Evolutionary conservation across 1,139 yeast genomes (phyloP).

Genomic region (Taiozyma sp.): DNA sequence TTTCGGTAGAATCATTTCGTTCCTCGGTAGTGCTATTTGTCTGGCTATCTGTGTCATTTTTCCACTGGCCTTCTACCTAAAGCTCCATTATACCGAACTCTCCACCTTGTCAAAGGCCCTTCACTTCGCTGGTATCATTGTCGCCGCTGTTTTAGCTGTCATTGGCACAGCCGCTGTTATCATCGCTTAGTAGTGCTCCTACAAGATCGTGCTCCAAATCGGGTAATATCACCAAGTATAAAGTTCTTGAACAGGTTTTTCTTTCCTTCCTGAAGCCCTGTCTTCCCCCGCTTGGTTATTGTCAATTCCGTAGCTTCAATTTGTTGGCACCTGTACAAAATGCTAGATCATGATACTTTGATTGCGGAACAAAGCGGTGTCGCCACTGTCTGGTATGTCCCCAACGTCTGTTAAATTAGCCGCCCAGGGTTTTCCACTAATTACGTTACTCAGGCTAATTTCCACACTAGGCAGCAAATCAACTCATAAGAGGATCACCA

Average conservation of each 20-base stretch:
- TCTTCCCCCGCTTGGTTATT: neutral
- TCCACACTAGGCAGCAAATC: constrained; percentile 44
- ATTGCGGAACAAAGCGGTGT: constrained; percentile 22
- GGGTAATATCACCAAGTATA: neutral
- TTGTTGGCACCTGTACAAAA: neutral
- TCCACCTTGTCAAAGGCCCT: neutral
- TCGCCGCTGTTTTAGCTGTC: constrained; percentile 12
- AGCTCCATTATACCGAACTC: constrained; percentile 19
- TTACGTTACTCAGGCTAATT: constrained; percentile 20
- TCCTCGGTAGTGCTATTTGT: constrained; percentile 70
- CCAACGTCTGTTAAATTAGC: neutral
- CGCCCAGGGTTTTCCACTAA: neutral
- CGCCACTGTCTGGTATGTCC: constrained; percentile 29
- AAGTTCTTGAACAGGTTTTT: neutral
- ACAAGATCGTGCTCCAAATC: neutral
- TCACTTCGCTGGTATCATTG: constrained; percentile 5
- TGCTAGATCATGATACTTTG: constrained; percentile 19
- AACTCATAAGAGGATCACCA: constrained; percentile 28
- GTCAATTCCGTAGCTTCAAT: neutral
- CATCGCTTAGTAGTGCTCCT: constrained; percentile 1
- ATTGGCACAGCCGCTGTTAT: constrained; percentile 23
- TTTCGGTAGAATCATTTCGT: constrained; percentile 71
- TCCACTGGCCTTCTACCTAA: constrained; percentile 61
- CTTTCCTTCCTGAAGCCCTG: neutral
- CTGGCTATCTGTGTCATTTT: constrained; percentile 66